These are phyloP conservation scores for Telfairia occidentalis DNA, from an alignment of 331 rosid genomes.

Conservation along the genomic window DNA sequence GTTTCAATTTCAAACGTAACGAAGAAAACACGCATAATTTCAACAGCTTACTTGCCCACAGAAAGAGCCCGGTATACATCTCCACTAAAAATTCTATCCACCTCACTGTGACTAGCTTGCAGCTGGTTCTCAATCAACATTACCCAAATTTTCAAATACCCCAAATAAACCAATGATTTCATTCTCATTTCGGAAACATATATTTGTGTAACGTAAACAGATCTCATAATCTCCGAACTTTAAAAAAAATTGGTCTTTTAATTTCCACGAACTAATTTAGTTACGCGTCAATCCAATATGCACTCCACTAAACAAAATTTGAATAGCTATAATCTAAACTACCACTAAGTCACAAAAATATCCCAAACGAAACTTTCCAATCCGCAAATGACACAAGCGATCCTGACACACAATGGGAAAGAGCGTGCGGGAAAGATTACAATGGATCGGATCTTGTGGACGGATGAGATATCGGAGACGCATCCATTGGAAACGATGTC, in stretches of 20 bases:
- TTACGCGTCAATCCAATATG: neutral
- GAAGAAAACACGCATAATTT: neutral
- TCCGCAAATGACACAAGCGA: neutral
- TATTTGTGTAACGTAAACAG: neutral
- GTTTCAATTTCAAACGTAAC: slow-evolving; percentile 1
- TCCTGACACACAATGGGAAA: neutral
- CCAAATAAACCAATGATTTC: neutral
- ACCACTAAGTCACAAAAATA: neutral
- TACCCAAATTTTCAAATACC: neutral
- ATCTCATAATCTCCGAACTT: slow-evolving; percentile 1
- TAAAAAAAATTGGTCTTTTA: neutral
- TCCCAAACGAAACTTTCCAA: neutral
- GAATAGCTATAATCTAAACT: neutral
- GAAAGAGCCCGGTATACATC: neutral
- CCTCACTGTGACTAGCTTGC: neutral
- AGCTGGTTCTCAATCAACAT: neutral
- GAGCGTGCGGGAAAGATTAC: slow-evolving; percentile 36
- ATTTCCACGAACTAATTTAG: neutral
- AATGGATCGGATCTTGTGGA: slow-evolving; percentile 77
- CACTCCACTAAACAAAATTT: neutral
- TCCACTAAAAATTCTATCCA: neutral
- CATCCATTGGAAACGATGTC: slow-evolving; percentile 54
- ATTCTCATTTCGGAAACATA: neutral
- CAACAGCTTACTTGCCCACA: neutral
- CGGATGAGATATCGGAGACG: slow-evolving; percentile 52